phyloP scores from a whole-genome alignment of 78 protist genomes.

The Diacronema lutheri region DNA sequence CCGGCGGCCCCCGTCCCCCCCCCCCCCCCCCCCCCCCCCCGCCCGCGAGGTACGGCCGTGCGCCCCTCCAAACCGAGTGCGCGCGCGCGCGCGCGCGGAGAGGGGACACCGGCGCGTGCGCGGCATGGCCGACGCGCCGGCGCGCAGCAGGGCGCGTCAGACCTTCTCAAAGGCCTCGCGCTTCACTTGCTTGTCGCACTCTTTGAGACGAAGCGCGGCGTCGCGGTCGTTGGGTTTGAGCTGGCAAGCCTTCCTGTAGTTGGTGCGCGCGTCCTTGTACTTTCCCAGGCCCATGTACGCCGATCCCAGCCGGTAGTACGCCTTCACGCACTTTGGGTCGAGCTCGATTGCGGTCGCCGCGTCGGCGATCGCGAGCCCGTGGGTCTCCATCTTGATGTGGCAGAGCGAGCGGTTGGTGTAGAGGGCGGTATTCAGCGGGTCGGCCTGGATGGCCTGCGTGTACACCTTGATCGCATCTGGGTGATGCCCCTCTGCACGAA shows the following conservation, averaged over 20 bases:
- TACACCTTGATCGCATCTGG: neutral
- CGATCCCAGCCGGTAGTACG: constrained; percentile 68
- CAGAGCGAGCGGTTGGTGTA: constrained; percentile 2
- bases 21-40: too few species aligned
- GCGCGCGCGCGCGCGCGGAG: too few species aligned
- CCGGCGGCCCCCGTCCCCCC: too few species aligned
- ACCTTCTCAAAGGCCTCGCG: neutral
- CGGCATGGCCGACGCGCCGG: too few species aligned
- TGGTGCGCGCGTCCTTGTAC: constrained; percentile 71
- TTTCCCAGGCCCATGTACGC: constrained; percentile 79
- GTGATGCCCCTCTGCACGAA: neutral
- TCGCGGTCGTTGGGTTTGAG: neutral
- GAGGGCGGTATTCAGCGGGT: neutral
- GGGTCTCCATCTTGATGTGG: constrained; percentile 4
- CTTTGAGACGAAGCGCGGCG: neutral
- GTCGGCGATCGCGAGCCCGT: constrained; percentile 10
- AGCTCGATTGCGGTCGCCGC: neutral
- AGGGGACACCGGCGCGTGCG: too few species aligned
- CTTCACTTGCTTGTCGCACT: neutral
- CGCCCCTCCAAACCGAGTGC: too few species aligned
- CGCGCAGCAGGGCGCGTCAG: too few species aligned
- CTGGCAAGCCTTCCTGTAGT: constrained; percentile 40
- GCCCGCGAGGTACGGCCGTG: too few species aligned
- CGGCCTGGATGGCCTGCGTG: neutral
- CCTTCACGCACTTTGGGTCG: neutral